Conservation (phyloP, 2,329 filamentous ascomycete genomes). For the Fusarium goolgardi region DNA sequence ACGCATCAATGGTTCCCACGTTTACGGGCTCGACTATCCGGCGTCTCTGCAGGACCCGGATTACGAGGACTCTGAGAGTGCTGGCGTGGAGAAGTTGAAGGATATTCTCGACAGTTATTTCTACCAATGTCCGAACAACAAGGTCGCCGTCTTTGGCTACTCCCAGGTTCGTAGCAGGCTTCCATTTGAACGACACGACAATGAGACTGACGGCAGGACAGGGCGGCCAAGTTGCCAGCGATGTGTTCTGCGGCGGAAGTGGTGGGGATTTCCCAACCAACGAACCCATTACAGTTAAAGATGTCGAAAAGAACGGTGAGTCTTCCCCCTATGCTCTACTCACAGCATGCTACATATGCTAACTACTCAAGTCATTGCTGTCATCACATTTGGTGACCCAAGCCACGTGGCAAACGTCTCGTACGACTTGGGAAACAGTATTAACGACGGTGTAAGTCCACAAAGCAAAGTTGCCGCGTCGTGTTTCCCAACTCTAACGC, state of each 20-base stretch:
- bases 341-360: constrained; percentile 13
- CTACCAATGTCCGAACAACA: constrained; percentile 53
- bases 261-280: constrained; percentile 47
- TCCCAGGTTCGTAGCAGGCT: constrained; percentile 51
- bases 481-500: constrained; percentile 23
- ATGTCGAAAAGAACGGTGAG: constrained; percentile 52
- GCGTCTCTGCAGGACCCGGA: constrained; percentile 49
- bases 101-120: constrained; percentile 49
- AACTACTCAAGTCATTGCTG: constrained; percentile 53
- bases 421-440: constrained; percentile 55
- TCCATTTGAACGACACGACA: neutral
- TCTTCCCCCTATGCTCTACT: neutral
- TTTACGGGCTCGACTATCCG: constrained; percentile 55
- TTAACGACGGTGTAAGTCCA: constrained; percentile 53
- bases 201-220: constrained; percentile 27
- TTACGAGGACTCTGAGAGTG: constrained; percentile 53
- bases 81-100: constrained; percentile 46
- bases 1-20: constrained; percentile 51
- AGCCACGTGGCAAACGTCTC: constrained; percentile 52
- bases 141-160: constrained; percentile 57
- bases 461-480: neutral
- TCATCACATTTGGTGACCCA: constrained; percentile 57
- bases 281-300: constrained; percentile 40
- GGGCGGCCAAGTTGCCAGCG: constrained; percentile 55
- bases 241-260: constrained; percentile 54